Evolutionary conservation across 1,139 yeast genomes (phyloP).

Genomic region (Taphrina pruni): DNA sequence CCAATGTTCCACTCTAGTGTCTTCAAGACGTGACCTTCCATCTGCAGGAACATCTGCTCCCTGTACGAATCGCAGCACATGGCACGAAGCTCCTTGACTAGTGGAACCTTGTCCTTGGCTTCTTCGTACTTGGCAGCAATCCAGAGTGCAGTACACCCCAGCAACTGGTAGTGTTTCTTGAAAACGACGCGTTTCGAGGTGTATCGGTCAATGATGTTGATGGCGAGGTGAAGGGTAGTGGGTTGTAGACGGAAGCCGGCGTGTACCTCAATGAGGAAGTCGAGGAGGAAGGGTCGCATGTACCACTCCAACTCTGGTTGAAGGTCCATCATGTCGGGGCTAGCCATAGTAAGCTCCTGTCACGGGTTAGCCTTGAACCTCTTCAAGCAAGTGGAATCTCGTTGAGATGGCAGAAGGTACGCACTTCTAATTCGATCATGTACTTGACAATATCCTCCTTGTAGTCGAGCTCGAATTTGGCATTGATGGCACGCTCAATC

Average conservation of each 20-base stretch:
- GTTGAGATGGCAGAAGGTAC: slow-evolving; percentile 4
- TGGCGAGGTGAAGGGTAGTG: slow-evolving; percentile 77
- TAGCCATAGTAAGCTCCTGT: slow-evolving; percentile 52
- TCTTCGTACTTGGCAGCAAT: slow-evolving; percentile 93
- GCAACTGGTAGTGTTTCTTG: slow-evolving; percentile 87
- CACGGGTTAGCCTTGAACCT: slow-evolving; percentile 48
- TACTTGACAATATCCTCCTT: slow-evolving; percentile 52
- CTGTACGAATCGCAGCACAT: slow-evolving; percentile 88
- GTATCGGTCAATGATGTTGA: slow-evolving; percentile 85
- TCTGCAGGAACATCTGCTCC: slow-evolving; percentile 87
- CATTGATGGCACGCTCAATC: slow-evolving; percentile 46
- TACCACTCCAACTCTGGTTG: slow-evolving; percentile 94
- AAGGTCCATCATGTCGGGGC: slow-evolving; percentile 75
- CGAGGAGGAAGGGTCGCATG: slow-evolving; percentile 87
- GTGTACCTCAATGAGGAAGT: slow-evolving; percentile 82
- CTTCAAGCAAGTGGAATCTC: not conserved
- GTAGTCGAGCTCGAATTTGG: slow-evolving; percentile 51
- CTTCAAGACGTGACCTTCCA: slow-evolving; percentile 87
- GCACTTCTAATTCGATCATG: slow-evolving; percentile 51
- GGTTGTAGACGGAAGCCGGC: slow-evolving; percentile 74
- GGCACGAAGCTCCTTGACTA: slow-evolving; percentile 72
- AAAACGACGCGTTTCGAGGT: slow-evolving; percentile 90
- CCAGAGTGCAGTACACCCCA: slow-evolving; percentile 94
- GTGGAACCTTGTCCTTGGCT: slow-evolving; percentile 81
- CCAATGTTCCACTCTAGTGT: slow-evolving; percentile 84